These are phyloP conservation scores for Auricularia auricula-judae DNA, from an alignment of 768 basidiomycete species.

Conservation along the genomic window DNA sequence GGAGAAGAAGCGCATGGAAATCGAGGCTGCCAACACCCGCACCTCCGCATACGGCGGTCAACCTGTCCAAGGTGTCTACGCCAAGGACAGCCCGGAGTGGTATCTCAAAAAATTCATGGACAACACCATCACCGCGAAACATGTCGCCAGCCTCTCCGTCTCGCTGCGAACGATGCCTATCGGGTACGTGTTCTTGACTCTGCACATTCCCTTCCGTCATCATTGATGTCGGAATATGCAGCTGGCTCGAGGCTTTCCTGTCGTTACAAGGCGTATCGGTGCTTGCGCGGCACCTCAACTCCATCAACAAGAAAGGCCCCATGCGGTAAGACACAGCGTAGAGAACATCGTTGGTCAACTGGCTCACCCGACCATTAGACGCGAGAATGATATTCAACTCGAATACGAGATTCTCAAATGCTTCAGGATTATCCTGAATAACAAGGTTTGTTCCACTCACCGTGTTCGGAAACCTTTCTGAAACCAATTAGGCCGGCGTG, in stretches of 20 bases:
- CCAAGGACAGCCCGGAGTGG: constrained; percentile 79
- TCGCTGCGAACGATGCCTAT: constrained; percentile 74
- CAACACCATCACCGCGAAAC: constrained; percentile 69
- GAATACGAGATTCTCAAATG: constrained; percentile 89
- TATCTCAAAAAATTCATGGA: constrained; percentile 88
- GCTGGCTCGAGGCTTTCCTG: constrained; percentile 76
- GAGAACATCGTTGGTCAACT: too few species aligned
- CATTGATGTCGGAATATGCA: constrained; percentile 19
- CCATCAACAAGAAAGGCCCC: constrained; percentile 58
- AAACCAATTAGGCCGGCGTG: constrained; percentile 41
- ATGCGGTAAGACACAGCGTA: constrained; percentile 37
- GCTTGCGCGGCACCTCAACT: constrained; percentile 64
- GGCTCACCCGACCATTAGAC: constrained; percentile 22
- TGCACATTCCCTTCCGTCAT: constrained; percentile 1
- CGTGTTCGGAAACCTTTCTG: constrained; percentile 7
- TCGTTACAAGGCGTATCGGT: constrained; percentile 73
- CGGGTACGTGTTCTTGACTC: constrained; percentile 35
- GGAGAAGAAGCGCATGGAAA: constrained; percentile 50
- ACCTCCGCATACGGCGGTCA: constrained; percentile 25
- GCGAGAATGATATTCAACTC: constrained; percentile 52
- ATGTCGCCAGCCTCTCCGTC: constrained; percentile 63
- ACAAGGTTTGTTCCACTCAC: constrained; percentile 26
- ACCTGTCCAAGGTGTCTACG: constrained; percentile 28
- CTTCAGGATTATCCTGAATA: constrained; percentile 72
- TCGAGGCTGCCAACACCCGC: constrained; percentile 45